Percentiles rank a stretch among this genome's conserved stretches.
Conservation (phyloP, 306 rosid species). For the Mucuna pruriens region DNA sequence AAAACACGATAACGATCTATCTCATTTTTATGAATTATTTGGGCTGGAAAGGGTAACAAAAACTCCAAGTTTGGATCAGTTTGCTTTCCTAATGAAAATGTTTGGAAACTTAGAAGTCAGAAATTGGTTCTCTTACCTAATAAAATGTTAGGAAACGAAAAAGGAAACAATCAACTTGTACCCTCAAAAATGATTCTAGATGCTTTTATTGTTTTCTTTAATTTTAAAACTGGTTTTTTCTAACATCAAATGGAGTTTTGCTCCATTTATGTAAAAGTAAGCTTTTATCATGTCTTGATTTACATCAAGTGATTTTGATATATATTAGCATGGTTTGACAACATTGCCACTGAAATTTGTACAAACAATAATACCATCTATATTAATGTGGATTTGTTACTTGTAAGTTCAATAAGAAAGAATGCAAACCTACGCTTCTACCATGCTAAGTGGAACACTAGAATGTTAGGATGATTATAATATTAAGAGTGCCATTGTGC, state of each 20-base stretch:
- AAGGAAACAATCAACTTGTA: neutral
- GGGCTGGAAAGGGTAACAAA: neutral
- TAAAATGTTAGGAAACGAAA: neutral
- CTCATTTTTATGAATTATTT: neutral
- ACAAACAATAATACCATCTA: neutral
- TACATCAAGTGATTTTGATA: neutral
- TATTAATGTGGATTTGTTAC: neutral
- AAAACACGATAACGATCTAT: neutral
- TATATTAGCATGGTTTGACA: constrained; percentile 2
- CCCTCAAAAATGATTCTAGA: neutral
- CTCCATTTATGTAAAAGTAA: neutral
- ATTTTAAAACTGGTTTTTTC: constrained; percentile 19
- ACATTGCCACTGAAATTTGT: neutral
- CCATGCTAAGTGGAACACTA: neutral
- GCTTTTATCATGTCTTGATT: neutral
- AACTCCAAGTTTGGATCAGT: neutral
- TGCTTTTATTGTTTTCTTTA: neutral
- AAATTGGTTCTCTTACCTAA: neutral
- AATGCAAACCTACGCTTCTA: neutral
- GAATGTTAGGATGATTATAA: neutral
- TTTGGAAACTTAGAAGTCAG: neutral
- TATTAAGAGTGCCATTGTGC: neutral
- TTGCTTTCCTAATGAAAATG: neutral
- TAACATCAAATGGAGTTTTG: neutral
- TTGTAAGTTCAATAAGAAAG: neutral